A percentile compares a stretch with the other conserved stretches of the same genome.
These are phyloP conservation scores for Alopecurus myosuroides DNA, from an alignment of 176 grass and related monocot genomes.

Conservation along the genomic window DNA sequence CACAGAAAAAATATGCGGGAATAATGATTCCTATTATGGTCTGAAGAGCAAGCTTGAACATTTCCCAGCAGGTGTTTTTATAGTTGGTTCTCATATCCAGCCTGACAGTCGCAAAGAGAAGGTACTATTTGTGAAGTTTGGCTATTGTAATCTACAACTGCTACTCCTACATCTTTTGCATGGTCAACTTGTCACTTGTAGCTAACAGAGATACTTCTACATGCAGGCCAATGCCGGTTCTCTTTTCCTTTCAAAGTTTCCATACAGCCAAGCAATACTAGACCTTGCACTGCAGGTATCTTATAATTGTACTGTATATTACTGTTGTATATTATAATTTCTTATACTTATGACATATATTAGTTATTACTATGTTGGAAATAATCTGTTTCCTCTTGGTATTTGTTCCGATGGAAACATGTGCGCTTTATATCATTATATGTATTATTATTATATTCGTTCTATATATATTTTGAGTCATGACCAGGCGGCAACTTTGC, in stretches of 20 bases:
- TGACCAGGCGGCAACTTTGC: neutral
- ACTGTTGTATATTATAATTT: neutral
- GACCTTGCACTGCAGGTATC: conserved; percentile 90
- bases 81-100: conserved; percentile 83
- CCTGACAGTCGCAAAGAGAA: conserved; percentile 80
- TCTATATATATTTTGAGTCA: neutral
- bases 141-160: neutral
- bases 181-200: conserved; percentile 11
- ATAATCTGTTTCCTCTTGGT: neutral
- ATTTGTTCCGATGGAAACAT: neutral
- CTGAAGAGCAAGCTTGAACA: conserved; percentile 76
- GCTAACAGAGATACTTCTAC: conserved; percentile 27
- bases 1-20: conserved; percentile 73
- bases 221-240: conserved; percentile 67
- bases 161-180: neutral
- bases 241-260: conserved; percentile 94
- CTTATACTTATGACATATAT: conserved; percentile 4
- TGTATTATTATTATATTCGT: neutral
- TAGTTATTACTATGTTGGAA: neutral
- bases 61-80: conserved; percentile 67
- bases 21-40: conserved; percentile 59
- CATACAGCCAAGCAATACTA: conserved; percentile 86
- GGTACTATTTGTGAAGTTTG: conserved; percentile 28
- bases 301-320: conserved; percentile 14
- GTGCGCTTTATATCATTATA: neutral